Conservation (phyloP, 768 basidiomycete species). For the Postia placenta region DNA sequence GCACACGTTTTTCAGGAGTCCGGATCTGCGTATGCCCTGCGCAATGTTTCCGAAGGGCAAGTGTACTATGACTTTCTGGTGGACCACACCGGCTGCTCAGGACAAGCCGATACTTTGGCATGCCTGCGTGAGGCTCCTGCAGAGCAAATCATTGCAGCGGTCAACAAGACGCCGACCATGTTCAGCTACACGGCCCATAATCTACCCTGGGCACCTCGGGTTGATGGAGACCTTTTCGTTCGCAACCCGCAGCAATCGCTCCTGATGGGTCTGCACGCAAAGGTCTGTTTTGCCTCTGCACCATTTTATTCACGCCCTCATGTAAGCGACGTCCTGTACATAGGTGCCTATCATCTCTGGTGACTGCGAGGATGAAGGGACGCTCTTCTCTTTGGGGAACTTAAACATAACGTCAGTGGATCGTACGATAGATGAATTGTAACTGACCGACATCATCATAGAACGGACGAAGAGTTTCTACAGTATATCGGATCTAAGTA, state of each 20-base stretch:
- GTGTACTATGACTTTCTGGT: constrained; percentile 37
- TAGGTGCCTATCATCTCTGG: constrained; percentile 4
- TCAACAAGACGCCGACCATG: constrained; percentile 26
- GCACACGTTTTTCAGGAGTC: neutral
- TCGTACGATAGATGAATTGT: neutral
- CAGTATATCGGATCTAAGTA: neutral
- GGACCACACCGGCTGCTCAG: constrained; percentile 28
- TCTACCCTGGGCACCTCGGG: constrained; percentile 1
- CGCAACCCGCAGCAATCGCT: neutral
- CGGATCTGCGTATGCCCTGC: constrained; percentile 1
- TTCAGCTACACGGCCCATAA: constrained; percentile 14
- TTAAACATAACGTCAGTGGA: neutral
- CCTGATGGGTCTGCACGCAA: neutral
- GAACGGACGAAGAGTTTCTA: constrained; percentile 1
- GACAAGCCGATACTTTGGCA: constrained; percentile 29
- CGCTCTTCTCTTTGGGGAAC: neutral
- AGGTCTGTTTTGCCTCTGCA: constrained; percentile 1
- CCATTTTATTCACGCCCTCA: neutral
- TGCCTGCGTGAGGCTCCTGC: constrained; percentile 39
- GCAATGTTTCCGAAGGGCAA: constrained; percentile 19
- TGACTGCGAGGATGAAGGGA: constrained; percentile 5
- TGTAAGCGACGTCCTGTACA: neutral
- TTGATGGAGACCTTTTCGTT: neutral
- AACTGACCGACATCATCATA: neutral
- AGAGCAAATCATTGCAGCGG: constrained; percentile 22